Evolutionary conservation across 352 stramenopile species (phyloP).

Genomic region (Globisporangium rhizosaccharum): DNA sequence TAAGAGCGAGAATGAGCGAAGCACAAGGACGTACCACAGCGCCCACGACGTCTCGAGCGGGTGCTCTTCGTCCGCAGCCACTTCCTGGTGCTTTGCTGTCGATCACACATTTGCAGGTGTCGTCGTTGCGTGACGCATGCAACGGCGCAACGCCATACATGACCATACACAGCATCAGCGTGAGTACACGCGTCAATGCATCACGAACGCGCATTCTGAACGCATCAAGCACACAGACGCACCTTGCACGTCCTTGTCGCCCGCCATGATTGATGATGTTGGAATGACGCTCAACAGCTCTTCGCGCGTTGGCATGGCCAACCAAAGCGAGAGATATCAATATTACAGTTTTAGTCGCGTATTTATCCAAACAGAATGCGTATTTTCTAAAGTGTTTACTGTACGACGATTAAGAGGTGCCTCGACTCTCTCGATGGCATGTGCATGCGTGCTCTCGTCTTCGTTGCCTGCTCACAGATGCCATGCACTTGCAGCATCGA

Average conservation of each 20-base stretch:
- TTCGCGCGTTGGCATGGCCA: conserved; percentile 12
- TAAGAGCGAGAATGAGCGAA: too few species aligned
- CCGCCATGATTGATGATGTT: conserved; percentile 9
- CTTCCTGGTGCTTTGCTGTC: conserved; percentile 15
- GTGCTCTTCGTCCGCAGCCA: conserved; percentile 62
- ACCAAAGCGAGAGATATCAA: conserved; percentile 1
- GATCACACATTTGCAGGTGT: background rate
- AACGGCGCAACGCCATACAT: too few species aligned
- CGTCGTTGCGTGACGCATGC: background rate
- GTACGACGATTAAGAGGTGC: too few species aligned
- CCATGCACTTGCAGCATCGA: too few species aligned
- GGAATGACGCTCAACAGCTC: conserved; percentile 11
- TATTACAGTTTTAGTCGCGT: too few species aligned
- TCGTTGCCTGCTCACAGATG: too few species aligned
- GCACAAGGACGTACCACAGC: conserved; percentile 59
- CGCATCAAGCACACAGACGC: background rate
- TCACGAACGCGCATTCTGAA: background rate
- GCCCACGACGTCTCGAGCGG: conserved; percentile 85
- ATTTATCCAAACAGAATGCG: background rate
- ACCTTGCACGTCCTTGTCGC: conserved; percentile 13
- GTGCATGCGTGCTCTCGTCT: too few species aligned
- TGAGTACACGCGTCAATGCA: background rate
- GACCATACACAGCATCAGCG: background rate
- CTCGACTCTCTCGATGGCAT: too few species aligned
- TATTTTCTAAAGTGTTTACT: too few species aligned